phyloP scores from a whole-genome alignment of 2,329 filamentous ascomycete species.

The Colletotrichum sp. region DNA sequence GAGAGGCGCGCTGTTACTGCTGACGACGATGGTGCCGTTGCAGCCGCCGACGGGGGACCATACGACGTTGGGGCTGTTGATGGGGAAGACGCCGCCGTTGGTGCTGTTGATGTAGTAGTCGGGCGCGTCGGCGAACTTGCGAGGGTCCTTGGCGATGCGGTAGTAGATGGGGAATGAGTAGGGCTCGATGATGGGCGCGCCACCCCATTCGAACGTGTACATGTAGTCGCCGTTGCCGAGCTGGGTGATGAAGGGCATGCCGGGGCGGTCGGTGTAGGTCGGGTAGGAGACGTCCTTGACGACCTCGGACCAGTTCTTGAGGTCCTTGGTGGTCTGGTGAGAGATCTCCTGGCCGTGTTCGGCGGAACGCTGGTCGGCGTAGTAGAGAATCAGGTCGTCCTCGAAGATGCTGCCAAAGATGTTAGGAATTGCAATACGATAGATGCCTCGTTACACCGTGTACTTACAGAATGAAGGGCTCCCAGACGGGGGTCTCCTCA shows the following conservation, averaged over 20 bases:
- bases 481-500: constrained; percentile 73
- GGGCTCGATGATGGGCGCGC: constrained; percentile 35
- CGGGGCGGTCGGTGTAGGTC: constrained; percentile 67
- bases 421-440: not conserved
- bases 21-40: constrained; percentile 50
- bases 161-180: constrained; percentile 50
- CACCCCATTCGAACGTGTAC: constrained; percentile 68
- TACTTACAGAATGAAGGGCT: constrained; percentile 66
- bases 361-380: constrained; percentile 72
- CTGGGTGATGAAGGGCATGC: constrained; percentile 67
- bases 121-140: constrained; percentile 36
- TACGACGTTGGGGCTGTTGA: constrained; percentile 45
- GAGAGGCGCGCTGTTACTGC: constrained; percentile 39
- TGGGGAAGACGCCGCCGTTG: constrained; percentile 35
- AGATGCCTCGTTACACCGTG: too few relatives aligned
- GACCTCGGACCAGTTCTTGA: constrained; percentile 59
- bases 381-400: constrained; percentile 67
- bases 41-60: constrained; percentile 47
- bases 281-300: constrained; percentile 66
- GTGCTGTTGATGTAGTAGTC: constrained; percentile 35
- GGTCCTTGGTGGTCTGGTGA: constrained; percentile 65
- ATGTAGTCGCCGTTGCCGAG: constrained; percentile 66
- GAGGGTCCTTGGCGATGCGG: constrained; percentile 42
- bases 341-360: constrained; percentile 71
- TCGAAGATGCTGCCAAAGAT: constrained; percentile 49